Base-by-base conservation (phyloP, 2,329 filamentous ascomycete genomes). In the Neoscytalidium dimidiatum region DNA sequence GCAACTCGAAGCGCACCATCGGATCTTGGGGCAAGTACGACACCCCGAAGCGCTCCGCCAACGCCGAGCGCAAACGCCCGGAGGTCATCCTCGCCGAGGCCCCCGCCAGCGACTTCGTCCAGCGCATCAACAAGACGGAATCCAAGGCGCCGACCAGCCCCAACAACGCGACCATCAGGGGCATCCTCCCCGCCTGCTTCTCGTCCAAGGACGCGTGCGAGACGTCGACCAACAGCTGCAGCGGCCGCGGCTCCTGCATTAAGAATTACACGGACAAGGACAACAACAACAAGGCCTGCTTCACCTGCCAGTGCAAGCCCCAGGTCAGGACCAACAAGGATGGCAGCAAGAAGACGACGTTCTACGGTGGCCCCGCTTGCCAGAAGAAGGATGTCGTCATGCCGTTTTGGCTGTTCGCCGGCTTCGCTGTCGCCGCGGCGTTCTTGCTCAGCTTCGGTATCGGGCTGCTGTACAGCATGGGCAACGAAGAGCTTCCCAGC, bases 341-440 rank as follows among this genome's bases (percentile, higher is more conserved):
- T 60, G 81, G 83, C 49, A 82, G 79, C 17, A 81, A 84, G 41
- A 88, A 88, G 77, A 86, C 88, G 14, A 87, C 87, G 0, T 85
- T 89, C 74, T 98, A 93, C 92, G 94, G 89, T 57, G 95, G 95
- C 17, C 82, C 87, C 41, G 90, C 90, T 52, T 99, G 95, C 81
- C 88, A 95, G 75, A 99, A 98, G 87, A 86, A 90, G 77, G 94
- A 99, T 74, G 83, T 98, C 61, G 96, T 92, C 75, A 86, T 89
- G 29, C 89, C 91, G 4, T 98, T 99, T 80, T 96, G 93, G 87
- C 81, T 99, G 58, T 88, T 99, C 71, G 86, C 87, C 13, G 88
- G 89, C 7, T 90, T 95, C 71, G 89, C 86, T 3, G 80, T 97
- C 53, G 79, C 88, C 41, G 82, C 96, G 67, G 79, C 95, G 1